phyloP scores from a whole-genome alignment of 257 asterid genomes.

The Solanum infundibuliforme region DNA sequence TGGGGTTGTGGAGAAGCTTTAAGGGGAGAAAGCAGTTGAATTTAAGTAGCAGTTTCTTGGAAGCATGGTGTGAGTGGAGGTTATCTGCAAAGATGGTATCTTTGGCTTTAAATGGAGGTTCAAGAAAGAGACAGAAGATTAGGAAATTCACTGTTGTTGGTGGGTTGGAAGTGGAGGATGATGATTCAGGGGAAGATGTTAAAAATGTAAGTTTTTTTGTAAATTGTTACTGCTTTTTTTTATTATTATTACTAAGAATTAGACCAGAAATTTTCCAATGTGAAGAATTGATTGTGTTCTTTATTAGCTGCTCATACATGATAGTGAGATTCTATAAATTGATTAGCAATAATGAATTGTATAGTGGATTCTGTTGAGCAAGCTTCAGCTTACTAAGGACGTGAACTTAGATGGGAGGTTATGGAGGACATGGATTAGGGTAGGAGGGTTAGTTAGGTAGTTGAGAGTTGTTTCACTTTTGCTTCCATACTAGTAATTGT shows the following conservation, averaged over 20 bases:
- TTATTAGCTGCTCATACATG: neutral
- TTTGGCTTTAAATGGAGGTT: slow-evolving; percentile 10
- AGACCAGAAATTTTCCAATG: neutral
- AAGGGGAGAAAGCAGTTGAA: slow-evolving; percentile 17
- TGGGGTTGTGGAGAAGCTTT: slow-evolving; percentile 3
- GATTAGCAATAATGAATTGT: neutral
- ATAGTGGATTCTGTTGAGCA: neutral
- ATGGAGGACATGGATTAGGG: neutral
- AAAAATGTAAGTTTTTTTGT: slow-evolving; percentile 26
- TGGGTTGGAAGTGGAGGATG: slow-evolving; percentile 54
- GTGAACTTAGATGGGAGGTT: neutral
- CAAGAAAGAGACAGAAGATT: slow-evolving; percentile 25
- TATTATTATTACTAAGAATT: neutral
- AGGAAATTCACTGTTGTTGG: slow-evolving; percentile 21
- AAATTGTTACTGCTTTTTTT: neutral
- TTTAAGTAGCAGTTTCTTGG: slow-evolving; percentile 34
- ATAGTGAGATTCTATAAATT: neutral
- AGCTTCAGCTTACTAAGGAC: neutral
- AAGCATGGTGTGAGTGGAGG: slow-evolving; percentile 13
- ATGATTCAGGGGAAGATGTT: slow-evolving; percentile 52
- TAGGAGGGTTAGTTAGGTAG: neutral
- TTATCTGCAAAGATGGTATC: slow-evolving; percentile 15
- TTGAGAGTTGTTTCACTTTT: neutral
- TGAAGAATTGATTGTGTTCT: neutral
- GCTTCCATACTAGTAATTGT: neutral